A percentile compares a stretch with the other conserved stretches of the same genome.
phyloP scores from a whole-genome alignment of 768 basidiomycete genomes.

The Gloeopeniophorella convolvens region DNA sequence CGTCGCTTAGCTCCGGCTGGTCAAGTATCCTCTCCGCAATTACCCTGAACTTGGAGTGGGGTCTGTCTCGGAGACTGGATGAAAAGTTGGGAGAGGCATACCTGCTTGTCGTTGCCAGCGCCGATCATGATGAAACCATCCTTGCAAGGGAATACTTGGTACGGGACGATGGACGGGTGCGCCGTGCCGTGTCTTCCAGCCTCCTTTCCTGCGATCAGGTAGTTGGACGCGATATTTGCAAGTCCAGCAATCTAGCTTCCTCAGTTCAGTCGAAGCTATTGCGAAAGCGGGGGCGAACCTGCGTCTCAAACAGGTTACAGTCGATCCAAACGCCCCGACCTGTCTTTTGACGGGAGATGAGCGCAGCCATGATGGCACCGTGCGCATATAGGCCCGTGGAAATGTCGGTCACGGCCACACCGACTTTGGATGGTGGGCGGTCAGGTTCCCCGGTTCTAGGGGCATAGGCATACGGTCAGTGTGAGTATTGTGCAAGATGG shows the following conservation, averaged over 20 bases:
- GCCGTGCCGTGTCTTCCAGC: slow-evolving; percentile 85
- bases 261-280: neutral
- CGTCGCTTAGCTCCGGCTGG: slow-evolving; percentile 48
- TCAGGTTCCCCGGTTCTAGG: slow-evolving; percentile 81
- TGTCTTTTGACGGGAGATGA: slow-evolving; percentile 75
- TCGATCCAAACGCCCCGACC: slow-evolving; percentile 90
- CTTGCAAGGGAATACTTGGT: slow-evolving; percentile 83
- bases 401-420: slow-evolving; percentile 88
- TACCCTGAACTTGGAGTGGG: slow-evolving; percentile 51
- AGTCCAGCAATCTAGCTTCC: slow-evolving; percentile 74
- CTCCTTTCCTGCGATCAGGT: slow-evolving; percentile 79
- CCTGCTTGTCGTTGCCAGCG: slow-evolving; percentile 86
- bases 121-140: slow-evolving; percentile 92
- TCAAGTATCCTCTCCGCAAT: slow-evolving; percentile 60
- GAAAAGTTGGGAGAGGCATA: slow-evolving; percentile 23
- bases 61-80: neutral
- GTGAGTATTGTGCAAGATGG: slow-evolving; percentile 12
- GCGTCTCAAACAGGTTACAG: slow-evolving; percentile 87
- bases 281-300: slow-evolving; percentile 40
- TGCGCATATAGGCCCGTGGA: slow-evolving; percentile 87
- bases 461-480: slow-evolving; percentile 8
- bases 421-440: slow-evolving; percentile 87
- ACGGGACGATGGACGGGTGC: slow-evolving; percentile 91
- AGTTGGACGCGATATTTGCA: slow-evolving; percentile 90
- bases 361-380: slow-evolving; percentile 86